Percentiles rank a stretch among this genome's conserved stretches.
phyloP scores from a whole-genome alignment of 2,329 filamentous ascomycete species.

The Zymoseptoria crescenta region DNA sequence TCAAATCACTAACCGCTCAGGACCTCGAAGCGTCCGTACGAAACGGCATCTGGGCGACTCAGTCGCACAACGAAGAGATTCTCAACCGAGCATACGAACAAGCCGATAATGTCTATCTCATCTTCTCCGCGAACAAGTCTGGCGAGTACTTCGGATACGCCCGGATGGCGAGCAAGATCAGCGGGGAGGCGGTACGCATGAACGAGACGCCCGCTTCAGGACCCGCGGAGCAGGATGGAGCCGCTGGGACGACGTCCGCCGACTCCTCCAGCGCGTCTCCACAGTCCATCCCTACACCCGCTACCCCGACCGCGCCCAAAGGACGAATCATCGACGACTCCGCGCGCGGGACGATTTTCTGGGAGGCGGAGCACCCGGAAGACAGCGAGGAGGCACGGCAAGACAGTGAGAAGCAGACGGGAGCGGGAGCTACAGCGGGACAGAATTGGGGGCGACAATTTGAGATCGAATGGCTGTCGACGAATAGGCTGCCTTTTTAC shows the following conservation, averaged over 20 bases:
- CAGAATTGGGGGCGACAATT: slow-evolving; percentile 89
- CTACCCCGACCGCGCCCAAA: slow-evolving; percentile 68
- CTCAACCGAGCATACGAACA: slow-evolving; percentile 77
- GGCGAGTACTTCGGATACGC: slow-evolving; percentile 96
- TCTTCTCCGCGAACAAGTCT: slow-evolving; percentile 96
- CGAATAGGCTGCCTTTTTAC: slow-evolving; percentile 76
- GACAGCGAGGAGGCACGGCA: slow-evolving; percentile 29
- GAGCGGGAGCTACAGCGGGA: slow-evolving; percentile 34
- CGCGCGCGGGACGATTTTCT: slow-evolving; percentile 90
- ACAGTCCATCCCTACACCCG: slow-evolving; percentile 70
- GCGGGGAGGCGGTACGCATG: slow-evolving; percentile 49
- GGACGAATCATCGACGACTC: slow-evolving; percentile 90
- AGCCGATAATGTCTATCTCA: slow-evolving; percentile 76
- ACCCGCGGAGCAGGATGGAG: background rate
- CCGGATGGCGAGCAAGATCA: slow-evolving; percentile 77
- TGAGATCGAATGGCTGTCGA: slow-evolving; percentile 82
- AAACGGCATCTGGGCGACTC: slow-evolving; percentile 88
- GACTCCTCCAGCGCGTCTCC: slow-evolving; percentile 51
- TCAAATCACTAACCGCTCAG: slow-evolving; percentile 87
- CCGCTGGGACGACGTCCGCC: slow-evolving; percentile 8
- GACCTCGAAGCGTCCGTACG: slow-evolving; percentile 82
- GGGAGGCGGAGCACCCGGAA: slow-evolving; percentile 69
- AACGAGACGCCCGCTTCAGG: background rate
- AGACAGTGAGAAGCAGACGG: slow-evolving; percentile 29
- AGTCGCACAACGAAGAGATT: slow-evolving; percentile 80